Percentiles rank a stretch among this genome's conserved stretches.
Evolutionary conservation across 1,284 basidiomycete genomes (phyloP).

Genomic region (Pseudozyma pruni): DNA sequence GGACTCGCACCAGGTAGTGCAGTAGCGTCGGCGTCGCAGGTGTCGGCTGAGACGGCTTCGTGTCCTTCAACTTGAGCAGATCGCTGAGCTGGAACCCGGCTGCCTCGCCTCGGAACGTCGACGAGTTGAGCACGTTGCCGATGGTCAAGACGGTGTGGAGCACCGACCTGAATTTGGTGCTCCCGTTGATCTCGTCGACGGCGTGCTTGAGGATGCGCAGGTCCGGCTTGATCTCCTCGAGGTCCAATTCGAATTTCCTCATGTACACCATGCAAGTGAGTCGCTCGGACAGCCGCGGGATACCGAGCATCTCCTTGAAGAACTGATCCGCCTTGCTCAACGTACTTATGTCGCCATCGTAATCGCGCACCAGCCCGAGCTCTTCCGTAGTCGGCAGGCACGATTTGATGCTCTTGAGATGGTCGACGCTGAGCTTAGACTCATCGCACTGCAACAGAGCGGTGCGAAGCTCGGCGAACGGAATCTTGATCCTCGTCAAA

Average conservation of each 20-base stretch:
- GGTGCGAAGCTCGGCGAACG: conserved; percentile 50
- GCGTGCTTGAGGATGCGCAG: conserved; percentile 80
- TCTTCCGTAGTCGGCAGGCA: conserved; percentile 60
- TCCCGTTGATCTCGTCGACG: conserved; percentile 78
- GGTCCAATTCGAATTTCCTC: conserved; percentile 80
- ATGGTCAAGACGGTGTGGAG: conserved; percentile 76
- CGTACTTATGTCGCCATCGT: conserved; percentile 44
- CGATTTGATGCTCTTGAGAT: conserved; percentile 52
- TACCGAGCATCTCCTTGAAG: conserved; percentile 81
- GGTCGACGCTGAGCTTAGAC: conserved; percentile 43
- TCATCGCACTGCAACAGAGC: conserved; percentile 57
- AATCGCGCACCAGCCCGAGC: conserved; percentile 57
- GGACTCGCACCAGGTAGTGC: conserved; percentile 82
- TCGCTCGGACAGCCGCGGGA: conserved; percentile 79
- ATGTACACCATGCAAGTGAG: conserved; percentile 85
- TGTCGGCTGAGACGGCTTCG: conserved; percentile 77
- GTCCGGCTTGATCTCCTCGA: conserved; percentile 85
- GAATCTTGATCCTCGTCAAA: conserved; percentile 56
- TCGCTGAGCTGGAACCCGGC: conserved; percentile 84
- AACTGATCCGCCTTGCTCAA: conserved; percentile 80
- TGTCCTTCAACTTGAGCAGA: conserved; percentile 85
- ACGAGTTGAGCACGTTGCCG: conserved; percentile 84
- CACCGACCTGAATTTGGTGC: conserved; percentile 76
- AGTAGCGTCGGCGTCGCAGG: conserved; percentile 82
- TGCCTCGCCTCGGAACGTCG: conserved; percentile 84